phyloP scores from a whole-genome alignment of 257 asterid species.

The Solanum chiquidenum region DNA sequence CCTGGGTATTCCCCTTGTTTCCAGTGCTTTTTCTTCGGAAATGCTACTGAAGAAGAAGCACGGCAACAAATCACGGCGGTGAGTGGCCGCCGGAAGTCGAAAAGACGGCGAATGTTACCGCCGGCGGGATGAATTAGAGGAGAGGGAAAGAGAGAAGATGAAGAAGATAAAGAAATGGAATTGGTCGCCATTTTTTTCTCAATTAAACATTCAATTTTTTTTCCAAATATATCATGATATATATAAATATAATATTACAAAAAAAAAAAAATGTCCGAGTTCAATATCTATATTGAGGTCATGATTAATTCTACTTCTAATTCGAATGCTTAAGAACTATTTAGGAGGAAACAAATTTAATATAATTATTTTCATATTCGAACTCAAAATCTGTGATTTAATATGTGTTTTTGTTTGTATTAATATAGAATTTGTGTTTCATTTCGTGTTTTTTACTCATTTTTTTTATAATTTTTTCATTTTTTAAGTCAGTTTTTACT shows the following conservation, averaged over 20 bases:
- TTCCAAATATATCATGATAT: neutral
- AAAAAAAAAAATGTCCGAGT: too few species aligned
- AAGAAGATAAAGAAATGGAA: neutral
- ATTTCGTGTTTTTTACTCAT: neutral
- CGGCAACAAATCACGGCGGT: neutral
- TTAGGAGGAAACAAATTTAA: neutral
- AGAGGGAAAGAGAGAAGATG: neutral
- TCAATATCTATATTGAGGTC: rapidly evolving
- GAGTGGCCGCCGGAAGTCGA: neutral
- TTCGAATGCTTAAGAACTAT: too few species aligned
- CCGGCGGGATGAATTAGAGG: neutral
- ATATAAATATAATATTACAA: neutral
- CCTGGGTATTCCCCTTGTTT: constrained; percentile 73
- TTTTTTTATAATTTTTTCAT: neutral
- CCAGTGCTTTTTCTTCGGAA: constrained; percentile 54
- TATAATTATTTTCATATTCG: neutral
- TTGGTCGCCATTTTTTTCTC: neutral
- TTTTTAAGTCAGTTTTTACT: neutral
- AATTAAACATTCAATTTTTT: neutral
- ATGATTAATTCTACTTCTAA: too few species aligned
- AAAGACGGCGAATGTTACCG: neutral
- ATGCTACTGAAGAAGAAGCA: constrained; percentile 7
- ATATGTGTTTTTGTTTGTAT: neutral
- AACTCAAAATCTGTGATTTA: too few species aligned
- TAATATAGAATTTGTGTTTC: neutral